Percentiles rank a stretch among this genome's conserved stretches.
These are phyloP conservation scores for Amaranthus hypochondriacus DNA, from an alignment of 148 eudicot species.

Conservation along the genomic window DNA sequence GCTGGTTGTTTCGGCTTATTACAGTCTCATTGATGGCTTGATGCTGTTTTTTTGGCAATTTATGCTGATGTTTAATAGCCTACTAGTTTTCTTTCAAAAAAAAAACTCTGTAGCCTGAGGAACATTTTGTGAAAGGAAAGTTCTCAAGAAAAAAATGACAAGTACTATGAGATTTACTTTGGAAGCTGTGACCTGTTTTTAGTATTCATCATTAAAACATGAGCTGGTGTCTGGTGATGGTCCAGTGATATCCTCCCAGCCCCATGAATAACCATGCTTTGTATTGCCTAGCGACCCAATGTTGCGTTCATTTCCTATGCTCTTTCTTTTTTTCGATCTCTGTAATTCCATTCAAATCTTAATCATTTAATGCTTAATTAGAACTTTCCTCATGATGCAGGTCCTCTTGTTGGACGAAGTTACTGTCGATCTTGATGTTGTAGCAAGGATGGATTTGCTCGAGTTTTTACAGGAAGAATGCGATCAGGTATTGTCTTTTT, in stretches of 20 bases:
- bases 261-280: not conserved
- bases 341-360: not conserved
- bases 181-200: not conserved
- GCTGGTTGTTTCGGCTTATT: too few species aligned
- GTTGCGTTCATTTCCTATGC: not conserved
- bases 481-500: constrained; percentile 54
- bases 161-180: not conserved
- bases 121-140: not conserved
- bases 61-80: too few species aligned
- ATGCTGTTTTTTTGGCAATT: too few species aligned
- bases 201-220: not conserved
- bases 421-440: constrained; percentile 92
- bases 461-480: constrained; percentile 90
- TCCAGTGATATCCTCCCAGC: not conserved
- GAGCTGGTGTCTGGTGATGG: not conserved
- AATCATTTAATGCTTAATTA: not conserved
- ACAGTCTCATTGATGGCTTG: too few species aligned
- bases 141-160: not conserved
- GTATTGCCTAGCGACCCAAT: not conserved
- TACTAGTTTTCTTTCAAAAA: too few species aligned
- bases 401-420: constrained; percentile 93
- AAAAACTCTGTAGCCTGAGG: not conserved
- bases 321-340: not conserved
- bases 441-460: constrained; percentile 89
- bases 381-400: constrained; percentile 32